Base-by-base conservation (phyloP, 768 basidiomycete species). In the Mycena latifolia region DNA sequence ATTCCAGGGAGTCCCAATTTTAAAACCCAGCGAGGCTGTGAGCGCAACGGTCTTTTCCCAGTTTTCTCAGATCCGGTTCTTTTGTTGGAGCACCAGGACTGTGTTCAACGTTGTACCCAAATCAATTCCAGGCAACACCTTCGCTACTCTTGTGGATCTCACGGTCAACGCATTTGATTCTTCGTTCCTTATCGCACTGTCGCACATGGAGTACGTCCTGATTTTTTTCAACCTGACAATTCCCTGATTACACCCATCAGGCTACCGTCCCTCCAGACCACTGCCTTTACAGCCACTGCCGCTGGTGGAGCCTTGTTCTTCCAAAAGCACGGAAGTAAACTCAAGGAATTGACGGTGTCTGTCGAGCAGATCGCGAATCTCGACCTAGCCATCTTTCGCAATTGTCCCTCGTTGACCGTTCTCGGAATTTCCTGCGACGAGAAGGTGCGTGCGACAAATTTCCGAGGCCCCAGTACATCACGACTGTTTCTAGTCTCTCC, bases 121-220 rank as follows among this genome's bases (percentile, higher is more conserved):
- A 18, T 5, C 15, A 5, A 46, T 56, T 45, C 37, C 54, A 18
- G 12, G 10, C 24, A 41, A 22, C 18, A 37, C 56, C 2, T 53
- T 65, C 10, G 11, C 11, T 18, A 45, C 28, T 18, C 48, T 65
- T 4, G 63, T 52, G 25, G 35, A 53, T 1, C 51, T 65, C 6
- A 31, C n/a, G 6, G 12, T 65, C 10, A 24, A 31, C 17, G 7
- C 9, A 0, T 53, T 20, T 28, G 52, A 65, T 24, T 2, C 12
- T 2, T 59, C 64, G 10, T 60, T 65, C 33, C 45, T 54, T 1
- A 20, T 31, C 14, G 35, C 55, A 10, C 18, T 65, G 27, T n/a
- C 64, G 20, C 31, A 27, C 6, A 54, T 65, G 52, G 51, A 54
- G 63, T 65, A 24, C 56, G 63, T 51, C 27, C 14, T n/a, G 15